Conservation (phyloP, 306 rosid species). For the Cicer judaicum region DNA sequence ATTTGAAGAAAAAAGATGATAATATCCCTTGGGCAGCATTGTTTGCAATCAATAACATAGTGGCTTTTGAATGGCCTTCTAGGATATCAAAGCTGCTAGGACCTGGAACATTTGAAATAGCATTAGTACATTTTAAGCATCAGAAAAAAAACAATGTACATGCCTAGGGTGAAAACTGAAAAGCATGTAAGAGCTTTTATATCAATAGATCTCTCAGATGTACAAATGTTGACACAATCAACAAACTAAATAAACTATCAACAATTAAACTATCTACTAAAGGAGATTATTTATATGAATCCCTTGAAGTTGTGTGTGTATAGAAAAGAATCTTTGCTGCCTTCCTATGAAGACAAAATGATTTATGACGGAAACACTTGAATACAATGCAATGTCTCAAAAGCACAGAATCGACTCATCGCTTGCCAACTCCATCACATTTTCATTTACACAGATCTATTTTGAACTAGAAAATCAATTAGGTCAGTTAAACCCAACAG, state of each 20-base stretch:
- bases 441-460: slow-evolving; percentile 1
- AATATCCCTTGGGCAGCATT: slow-evolving; percentile 98
- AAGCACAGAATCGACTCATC: background rate
- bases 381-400: background rate
- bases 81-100: slow-evolving; percentile 90
- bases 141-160: slow-evolving; percentile 22
- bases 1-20: slow-evolving; percentile 98
- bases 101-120: slow-evolving; percentile 63
- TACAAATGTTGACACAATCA: background rate
- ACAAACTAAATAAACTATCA: slow-evolving; percentile 26
- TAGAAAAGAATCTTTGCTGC: slow-evolving; percentile 13
- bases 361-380: background rate
- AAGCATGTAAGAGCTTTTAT: background rate
- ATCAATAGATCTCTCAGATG: slow-evolving; percentile 20
- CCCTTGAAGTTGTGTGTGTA: slow-evolving; percentile 4
- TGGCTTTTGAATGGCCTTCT: slow-evolving; percentile 97
- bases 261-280: background rate
- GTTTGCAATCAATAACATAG: slow-evolving; percentile 87
- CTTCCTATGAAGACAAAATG: background rate
- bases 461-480: slow-evolving; percentile 12
- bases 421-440: slow-evolving; percentile 21
- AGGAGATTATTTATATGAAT: slow-evolving; percentile 7
- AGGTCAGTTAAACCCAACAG: background rate
- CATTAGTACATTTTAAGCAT: slow-evolving; percentile 29
- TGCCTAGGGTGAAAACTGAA: background rate